Base-by-base conservation (phyloP, 2,329 filamentous ascomycete genomes). In the Tympanopsis confertula region DNA sequence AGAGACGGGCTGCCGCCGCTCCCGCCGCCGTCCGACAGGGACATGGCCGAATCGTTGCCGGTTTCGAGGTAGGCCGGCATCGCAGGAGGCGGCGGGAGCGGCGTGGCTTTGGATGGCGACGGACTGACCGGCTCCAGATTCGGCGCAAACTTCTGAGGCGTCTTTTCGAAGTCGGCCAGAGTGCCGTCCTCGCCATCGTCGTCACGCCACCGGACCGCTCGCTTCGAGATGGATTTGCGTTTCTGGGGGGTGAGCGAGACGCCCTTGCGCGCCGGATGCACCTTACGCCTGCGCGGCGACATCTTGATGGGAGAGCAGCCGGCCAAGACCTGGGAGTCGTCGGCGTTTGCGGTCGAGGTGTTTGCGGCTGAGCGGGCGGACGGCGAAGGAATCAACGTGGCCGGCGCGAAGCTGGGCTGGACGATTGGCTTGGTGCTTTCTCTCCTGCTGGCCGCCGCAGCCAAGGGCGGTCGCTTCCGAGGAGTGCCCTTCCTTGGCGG, bases 121-220 rank as follows among this genome's bases (percentile, higher is more conserved):
- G n/a, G n/a, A n/a, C n/a, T n/a, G n/a, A n/a, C n/a, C n/a, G n/a
- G n/a, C n/a, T n/a, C n/a, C n/a, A n/a, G n/a, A n/a, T n/a, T n/a
- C n/a, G 59, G 49, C 2, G 60, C 53, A 12, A 59, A 46, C 52
- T 80, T 83, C 55, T 87, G 74, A 1, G 91, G 89, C 3, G 89
- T 95, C 60, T 86, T 86, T 52, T 89, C 85, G 53, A 89, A 95
- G 54, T 96, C 91, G 12, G 84, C 88, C 39, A 96, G 64, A 1
- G 81, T 80, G 18, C 87, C 88, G 37, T 89, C 78, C 51, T 93
- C 82, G 2, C 81, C 64, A 51, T 75, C 86, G 49, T 96, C 91
- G 50, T 94, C 86, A 50, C 94, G 86, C 41, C 86, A 79, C 91
- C 91, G 98, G 45, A 89, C 76, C 4, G 98, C 89, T 35, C 72